These are phyloP conservation scores for Metschnikowia hibisci DNA, from an alignment of 805 yeast species.

Conservation along the genomic window DNA sequence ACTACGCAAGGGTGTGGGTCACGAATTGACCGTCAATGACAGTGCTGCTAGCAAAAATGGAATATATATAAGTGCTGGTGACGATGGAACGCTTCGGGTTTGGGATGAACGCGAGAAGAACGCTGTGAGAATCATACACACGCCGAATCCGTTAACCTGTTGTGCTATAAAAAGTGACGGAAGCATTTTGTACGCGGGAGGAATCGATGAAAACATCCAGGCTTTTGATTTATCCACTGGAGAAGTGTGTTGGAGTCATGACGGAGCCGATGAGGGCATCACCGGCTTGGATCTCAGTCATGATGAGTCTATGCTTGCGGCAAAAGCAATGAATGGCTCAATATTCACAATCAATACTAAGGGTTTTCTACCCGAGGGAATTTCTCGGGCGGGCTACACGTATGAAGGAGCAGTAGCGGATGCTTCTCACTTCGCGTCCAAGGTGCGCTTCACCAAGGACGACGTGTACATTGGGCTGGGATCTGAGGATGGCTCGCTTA, in stretches of 20 bases:
- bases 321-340: conserved; percentile 55
- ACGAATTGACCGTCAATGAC: conserved; percentile 53
- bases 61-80: conserved; percentile 51
- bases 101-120: conserved; percentile 67
- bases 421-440: conserved; percentile 47
- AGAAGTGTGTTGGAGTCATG: conserved; percentile 44
- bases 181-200: conserved; percentile 49
- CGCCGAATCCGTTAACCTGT: conserved; percentile 58
- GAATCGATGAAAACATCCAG: conserved; percentile 61
- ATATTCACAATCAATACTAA: conserved; percentile 56
- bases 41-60: conserved; percentile 34
- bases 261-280: conserved; percentile 45
- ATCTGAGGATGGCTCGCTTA: conserved; percentile 54
- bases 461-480: conserved; percentile 50
- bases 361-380: conserved; percentile 37
- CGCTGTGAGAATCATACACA: conserved; percentile 35
- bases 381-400: conserved; percentile 40
- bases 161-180: conserved; percentile 36
- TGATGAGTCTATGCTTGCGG: conserved; percentile 45
- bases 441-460: conserved; percentile 46
- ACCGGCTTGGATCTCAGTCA: conserved; percentile 51
- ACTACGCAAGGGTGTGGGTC: conserved; percentile 51
- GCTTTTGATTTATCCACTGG: conserved; percentile 56
- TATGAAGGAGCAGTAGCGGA: conserved; percentile 59
- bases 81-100: conserved; percentile 54